A percentile compares a stretch with the other conserved stretches of the same genome.
Evolutionary conservation across 164 flowering plant species (phyloP).

Genomic region (Vitis rotundifolia): DNA sequence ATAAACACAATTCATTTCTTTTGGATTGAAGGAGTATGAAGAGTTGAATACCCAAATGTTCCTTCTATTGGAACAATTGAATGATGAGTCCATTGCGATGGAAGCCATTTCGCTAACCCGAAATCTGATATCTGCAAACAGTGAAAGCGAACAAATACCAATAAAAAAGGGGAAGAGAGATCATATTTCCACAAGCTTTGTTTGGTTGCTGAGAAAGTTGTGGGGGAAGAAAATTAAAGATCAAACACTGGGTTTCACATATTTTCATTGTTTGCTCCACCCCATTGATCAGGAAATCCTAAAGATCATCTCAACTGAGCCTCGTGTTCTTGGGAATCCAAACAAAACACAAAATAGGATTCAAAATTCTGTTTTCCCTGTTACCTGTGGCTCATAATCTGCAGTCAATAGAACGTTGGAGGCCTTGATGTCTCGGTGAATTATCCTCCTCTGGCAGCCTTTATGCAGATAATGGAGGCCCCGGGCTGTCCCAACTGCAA

Average conservation of each 20-base stretch:
- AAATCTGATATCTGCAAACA: slow-evolving; percentile 81
- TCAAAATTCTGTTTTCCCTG: no score
- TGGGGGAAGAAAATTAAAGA: no score
- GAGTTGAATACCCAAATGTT: slow-evolving; percentile 74
- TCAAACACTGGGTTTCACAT: no score
- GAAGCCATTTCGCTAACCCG: slow-evolving; percentile 97
- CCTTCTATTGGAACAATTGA: slow-evolving; percentile 93
- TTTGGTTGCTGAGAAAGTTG: no score
- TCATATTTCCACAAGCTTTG: no score
- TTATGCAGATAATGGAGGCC: slow-evolving; percentile 92
- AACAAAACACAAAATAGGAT: neutral
- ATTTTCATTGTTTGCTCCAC: no score
- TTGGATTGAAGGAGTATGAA: neutral
- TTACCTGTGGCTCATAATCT: slow-evolving; percentile 90
- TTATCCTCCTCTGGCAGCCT: slow-evolving; percentile 87
- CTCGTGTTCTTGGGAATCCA: no score
- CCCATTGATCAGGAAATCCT: no score
- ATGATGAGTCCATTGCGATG: slow-evolving; percentile 92
- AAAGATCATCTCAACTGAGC: no score
- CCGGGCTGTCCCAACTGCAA: slow-evolving; percentile 70
- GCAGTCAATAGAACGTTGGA: slow-evolving; percentile 71
- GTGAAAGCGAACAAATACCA: neutral
- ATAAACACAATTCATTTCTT: no score
- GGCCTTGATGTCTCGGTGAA: slow-evolving; percentile 90
- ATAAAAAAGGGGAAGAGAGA: neutral